Evolutionary conservation across 2,329 filamentous ascomycete species (phyloP), one percentile per base, ranked within the genome.

Genomic region (Xylariaceae sp.): DNA sequence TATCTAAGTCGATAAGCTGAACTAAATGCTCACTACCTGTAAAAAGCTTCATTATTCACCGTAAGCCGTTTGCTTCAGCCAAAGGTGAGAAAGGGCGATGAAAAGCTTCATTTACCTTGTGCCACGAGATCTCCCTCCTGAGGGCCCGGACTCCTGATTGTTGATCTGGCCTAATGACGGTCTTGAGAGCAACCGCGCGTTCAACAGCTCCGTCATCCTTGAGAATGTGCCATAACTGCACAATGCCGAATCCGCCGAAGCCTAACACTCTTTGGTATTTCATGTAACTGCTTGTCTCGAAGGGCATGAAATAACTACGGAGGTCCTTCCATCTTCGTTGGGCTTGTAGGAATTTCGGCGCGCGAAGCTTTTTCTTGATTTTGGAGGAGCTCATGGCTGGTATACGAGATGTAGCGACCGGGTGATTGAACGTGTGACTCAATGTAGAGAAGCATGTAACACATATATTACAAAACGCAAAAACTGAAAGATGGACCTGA

Each of bases 211-310:
- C 45, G 4, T 57, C 39, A 8, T 9, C 9, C 17, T 31, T n/a
- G 3, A 34, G 19, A 23, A 50, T 11, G n/a, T 17, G 16, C 53
- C 53, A 57, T 19, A 17, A n/a, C 28, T 43, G 33, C 24, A 58
- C 58, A 8, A 61, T 3, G 7, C 58, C 58, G 23, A 51, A 58
- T 2, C 58, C 58, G n/a, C 58, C 58, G 17, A 34, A 43, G 45
- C 58, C 58, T 7, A 61, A 6, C 2, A 61, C 54, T 21, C 9
- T 51, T 1, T 21, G 11, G 36, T 61, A 61, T 21, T 17, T 47
- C 24, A 61, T 21, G 21, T 39, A 29, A 1, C 26, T 39, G 4
- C 6, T 0, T 0, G 46, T 23, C 41, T 58, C 49, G 8, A 28
- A 52, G 2, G 29, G 6, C 11, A 12, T 8, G 1, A 61, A 43